Percentiles rank a stretch among this genome's conserved stretches.
phyloP scores from a whole-genome alignment of 2,329 filamentous ascomycete genomes.

The Xylariaceae sp. region DNA sequence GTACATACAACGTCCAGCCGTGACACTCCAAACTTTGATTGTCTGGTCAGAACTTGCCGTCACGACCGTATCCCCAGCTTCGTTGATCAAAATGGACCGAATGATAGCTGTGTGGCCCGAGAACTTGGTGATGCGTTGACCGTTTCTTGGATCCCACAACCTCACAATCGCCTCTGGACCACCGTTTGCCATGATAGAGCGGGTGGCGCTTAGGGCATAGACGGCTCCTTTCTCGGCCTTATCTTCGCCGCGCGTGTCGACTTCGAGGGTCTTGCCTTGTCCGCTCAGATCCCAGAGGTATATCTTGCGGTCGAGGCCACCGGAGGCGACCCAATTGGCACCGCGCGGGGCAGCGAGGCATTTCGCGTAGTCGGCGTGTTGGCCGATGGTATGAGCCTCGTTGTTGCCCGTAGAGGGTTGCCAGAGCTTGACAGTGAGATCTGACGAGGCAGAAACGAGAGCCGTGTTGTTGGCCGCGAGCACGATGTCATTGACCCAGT shows the following conservation, averaged over 20 bases:
- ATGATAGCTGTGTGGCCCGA: constrained; percentile 96
- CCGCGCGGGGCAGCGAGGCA: constrained; percentile 73
- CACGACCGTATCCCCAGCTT: constrained; percentile 85
- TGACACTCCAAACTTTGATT: constrained; percentile 96
- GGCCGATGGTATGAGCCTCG: constrained; percentile 77
- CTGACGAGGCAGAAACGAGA: constrained; percentile 87
- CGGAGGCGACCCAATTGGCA: constrained; percentile 87
- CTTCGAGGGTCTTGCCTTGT: constrained; percentile 79
- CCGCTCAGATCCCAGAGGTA: constrained; percentile 92
- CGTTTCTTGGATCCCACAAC: constrained; percentile 85
- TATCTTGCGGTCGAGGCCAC: constrained; percentile 88
- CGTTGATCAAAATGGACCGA: constrained; percentile 83
- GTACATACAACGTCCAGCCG: constrained; percentile 92
- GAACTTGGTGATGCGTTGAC: constrained; percentile 91
- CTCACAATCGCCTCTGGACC: constrained; percentile 92
- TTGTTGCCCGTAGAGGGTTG: constrained; percentile 67
- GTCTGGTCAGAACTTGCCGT: constrained; percentile 95
- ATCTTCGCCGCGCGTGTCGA: constrained; percentile 81
- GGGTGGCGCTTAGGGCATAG: constrained; percentile 80
- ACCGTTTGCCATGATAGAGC: constrained; percentile 82
- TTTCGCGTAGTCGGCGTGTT: constrained; percentile 96
- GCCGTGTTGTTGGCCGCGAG: constrained; percentile 75
- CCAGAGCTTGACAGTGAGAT: constrained; percentile 91
- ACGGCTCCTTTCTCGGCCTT: constrained; percentile 88
- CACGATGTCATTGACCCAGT: constrained; percentile 93